Percentiles rank a stretch among this genome's conserved stretches.
Conservation (phyloP, 2,329 filamentous ascomycete genomes). For the Clathrospora elynae region DNA sequence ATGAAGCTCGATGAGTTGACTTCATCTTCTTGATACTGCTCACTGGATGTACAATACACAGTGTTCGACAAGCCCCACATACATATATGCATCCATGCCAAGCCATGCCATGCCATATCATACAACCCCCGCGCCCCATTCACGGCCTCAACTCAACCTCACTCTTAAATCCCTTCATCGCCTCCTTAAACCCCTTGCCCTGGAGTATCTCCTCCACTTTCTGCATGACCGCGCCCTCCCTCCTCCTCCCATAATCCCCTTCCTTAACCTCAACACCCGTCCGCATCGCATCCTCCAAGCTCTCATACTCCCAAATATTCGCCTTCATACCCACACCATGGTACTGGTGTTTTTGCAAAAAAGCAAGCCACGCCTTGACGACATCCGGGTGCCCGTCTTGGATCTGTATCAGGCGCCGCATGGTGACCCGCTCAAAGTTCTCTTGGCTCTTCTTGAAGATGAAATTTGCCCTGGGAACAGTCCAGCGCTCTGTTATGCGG, state of each 20-base stretch:
- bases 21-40: neutral
- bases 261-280: conserved; percentile 36
- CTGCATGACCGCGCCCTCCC: conserved; percentile 39
- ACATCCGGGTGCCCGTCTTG: conserved; percentile 87
- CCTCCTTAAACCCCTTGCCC: conserved; percentile 39
- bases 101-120: neutral
- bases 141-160: conserved; percentile 33
- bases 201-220: conserved; percentile 45
- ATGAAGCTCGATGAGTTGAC: too few relatives aligned
- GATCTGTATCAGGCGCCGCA: conserved; percentile 86
- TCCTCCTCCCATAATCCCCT: conserved; percentile 36
- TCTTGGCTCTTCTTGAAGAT: conserved; percentile 97
- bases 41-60: too few relatives aligned
- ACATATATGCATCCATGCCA: conserved; percentile 1
- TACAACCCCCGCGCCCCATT: neutral
- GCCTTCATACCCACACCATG: conserved; percentile 99
- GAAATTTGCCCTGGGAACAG: conserved; percentile 85
- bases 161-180: conserved; percentile 35
- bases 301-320: conserved; percentile 88
- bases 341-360: conserved; percentile 88
- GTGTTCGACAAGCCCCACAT: too few relatives aligned
- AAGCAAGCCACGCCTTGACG: conserved; percentile 90
- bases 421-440: conserved; percentile 92
- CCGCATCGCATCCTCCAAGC: conserved; percentile 55
- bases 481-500: conserved; percentile 89